These are phyloP conservation scores for Chernovozyma aurita DNA, from an alignment of 1,139 yeast genomes.

Conservation along the genomic window DNA sequence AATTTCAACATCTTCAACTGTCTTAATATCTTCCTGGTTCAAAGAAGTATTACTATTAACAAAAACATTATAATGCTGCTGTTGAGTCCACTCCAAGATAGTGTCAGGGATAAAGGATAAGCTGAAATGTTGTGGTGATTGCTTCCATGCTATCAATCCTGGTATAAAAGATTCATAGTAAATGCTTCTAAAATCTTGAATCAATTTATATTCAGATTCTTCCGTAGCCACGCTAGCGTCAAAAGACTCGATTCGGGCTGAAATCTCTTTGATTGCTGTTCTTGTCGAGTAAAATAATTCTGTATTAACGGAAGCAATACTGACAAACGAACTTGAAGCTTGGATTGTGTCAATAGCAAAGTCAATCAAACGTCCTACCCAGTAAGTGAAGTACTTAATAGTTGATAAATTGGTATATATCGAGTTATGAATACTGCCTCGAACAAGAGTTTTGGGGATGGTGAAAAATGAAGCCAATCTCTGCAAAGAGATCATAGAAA, in stretches of 20 bases:
- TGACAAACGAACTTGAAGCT: constrained; percentile 14
- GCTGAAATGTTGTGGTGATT: constrained; percentile 12
- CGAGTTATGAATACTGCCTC: constrained; percentile 17
- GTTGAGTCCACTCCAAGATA: constrained; percentile 35
- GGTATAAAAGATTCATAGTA: constrained; percentile 14
- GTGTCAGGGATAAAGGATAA: constrained; percentile 45
- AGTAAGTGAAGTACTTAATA: constrained; percentile 18
- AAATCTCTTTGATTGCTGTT: constrained; percentile 14
- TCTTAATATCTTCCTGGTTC: constrained; percentile 9
- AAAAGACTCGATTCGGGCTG: constrained; percentile 8
- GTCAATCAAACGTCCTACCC: constrained; percentile 50
- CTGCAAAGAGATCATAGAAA: constrained; percentile 13
- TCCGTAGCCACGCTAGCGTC: constrained; percentile 12
- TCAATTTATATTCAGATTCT: constrained; percentile 7
- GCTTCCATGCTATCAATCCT: constrained; percentile 26
- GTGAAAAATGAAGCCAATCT: constrained; percentile 13
- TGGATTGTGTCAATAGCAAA: constrained; percentile 37
- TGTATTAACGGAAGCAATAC: constrained; percentile 5
- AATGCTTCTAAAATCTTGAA: constrained; percentile 19
- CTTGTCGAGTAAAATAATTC: constrained; percentile 20
- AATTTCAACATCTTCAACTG: constrained; percentile 41
- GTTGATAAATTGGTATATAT: constrained; percentile 14
- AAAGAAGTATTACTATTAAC: constrained; percentile 23
- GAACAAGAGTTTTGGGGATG: constrained; percentile 11
- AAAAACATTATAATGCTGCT: constrained; percentile 14